Base-by-base conservation (phyloP, 2,329 filamentous ascomycete genomes). In the Aspergillus caelatus region DNA sequence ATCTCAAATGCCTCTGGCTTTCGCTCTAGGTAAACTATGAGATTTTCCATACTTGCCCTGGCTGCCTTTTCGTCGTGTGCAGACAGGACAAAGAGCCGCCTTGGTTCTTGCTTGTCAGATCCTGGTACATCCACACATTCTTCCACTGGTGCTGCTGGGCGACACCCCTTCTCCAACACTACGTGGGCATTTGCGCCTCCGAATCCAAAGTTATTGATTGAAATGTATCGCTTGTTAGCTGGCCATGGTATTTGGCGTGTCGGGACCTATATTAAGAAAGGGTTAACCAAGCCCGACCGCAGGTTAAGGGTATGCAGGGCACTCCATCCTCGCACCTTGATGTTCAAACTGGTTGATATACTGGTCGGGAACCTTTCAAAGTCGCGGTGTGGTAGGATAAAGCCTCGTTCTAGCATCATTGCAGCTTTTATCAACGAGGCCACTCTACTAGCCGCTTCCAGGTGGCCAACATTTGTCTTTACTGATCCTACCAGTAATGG, bases 391-490 rank as follows among this genome's bases (percentile, higher is more conserved):
- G 81, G 80, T 14, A 78, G 74, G 19, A 82, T 76, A 10, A 81
- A 75, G 0, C 77, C 78, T 57, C 77, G 77, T 65, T 83, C 80
- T 4, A 83, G 66, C 69, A 80, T 77, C 65, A 83, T 61, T 0
- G 75, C 72, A 2, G 76, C 70, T 63, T 83, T 82, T 60, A 83
- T 81, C 3, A 81, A 58, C 0, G 72, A 73, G 6, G 76, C 72
- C 45, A 81, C 65, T 12, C 79, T 79, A 62, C 73, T 76, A 4
- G 75, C 77, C n/a, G 75, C 76, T 50, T 70, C 68, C 4, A 68
- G 28, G 46, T 70, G 68, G 12, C 69, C 71, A 26, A 70, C 57
- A 45, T 70, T 36, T 57, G 60, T 45, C 52, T 57, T 60, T 3
- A 60, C 57, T 6, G 57, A 57, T 9, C 61, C 57, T 19, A 63